Evolutionary conservation across 495 filamentous ascomycete genomes (phyloP).

Genomic region (Penicillium herquei): DNA sequence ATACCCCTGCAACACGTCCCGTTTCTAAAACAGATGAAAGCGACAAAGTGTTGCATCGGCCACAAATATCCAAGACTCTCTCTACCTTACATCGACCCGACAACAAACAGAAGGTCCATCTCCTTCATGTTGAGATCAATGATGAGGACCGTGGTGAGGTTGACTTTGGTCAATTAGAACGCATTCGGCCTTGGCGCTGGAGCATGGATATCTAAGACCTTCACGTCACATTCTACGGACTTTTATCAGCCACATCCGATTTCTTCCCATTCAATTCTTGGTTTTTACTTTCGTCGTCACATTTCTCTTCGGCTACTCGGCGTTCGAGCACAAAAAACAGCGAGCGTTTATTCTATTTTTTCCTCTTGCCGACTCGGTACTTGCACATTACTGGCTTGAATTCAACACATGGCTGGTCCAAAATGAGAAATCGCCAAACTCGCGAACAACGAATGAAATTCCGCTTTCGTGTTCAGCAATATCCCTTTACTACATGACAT

Average conservation of each 20-base stretch:
- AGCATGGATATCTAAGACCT: slow-evolving; percentile 46
- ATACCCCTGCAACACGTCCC: slow-evolving; percentile 41
- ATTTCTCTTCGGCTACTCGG: slow-evolving; percentile 7
- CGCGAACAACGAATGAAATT: not conserved
- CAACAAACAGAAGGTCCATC: slow-evolving; percentile 36
- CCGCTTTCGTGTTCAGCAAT: not conserved
- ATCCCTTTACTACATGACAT: slow-evolving; percentile 1
- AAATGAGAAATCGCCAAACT: not conserved
- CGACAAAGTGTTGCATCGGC: slow-evolving; percentile 24
- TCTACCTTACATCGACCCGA: slow-evolving; percentile 29
- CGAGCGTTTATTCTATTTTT: slow-evolving; percentile 11
- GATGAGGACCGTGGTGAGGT: slow-evolving; percentile 35
- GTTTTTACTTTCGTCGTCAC: not conserved
- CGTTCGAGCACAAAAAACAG: slow-evolving; percentile 20
- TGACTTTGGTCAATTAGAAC: slow-evolving; percentile 38
- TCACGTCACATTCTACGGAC: not conserved
- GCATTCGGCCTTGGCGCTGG: slow-evolving; percentile 45
- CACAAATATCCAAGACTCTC: slow-evolving; percentile 36
- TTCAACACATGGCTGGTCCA: slow-evolving; percentile 27
- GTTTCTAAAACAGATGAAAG: slow-evolving; percentile 39
- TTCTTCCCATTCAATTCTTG: not conserved
- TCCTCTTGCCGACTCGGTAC: not conserved
- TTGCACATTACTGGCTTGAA: slow-evolving; percentile 2
- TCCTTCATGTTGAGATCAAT: slow-evolving; percentile 44
- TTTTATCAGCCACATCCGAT: slow-evolving; percentile 5